These are phyloP conservation scores for Scytalidium sp. DNA, from an alignment of 2,329 filamentous ascomycete genomes.

Conservation along the genomic window DNA sequence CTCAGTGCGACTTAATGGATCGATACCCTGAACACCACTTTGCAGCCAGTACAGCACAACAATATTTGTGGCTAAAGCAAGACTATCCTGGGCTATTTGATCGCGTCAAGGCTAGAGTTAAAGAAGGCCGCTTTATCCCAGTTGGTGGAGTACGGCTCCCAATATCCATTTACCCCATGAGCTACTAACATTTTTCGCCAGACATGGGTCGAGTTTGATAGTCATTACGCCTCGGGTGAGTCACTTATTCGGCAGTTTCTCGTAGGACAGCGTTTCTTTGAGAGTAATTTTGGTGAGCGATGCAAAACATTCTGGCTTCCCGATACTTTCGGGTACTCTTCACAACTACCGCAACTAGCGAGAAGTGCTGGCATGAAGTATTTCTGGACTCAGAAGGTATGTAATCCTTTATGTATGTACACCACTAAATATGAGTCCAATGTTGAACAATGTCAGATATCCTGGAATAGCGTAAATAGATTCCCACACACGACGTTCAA, in stretches of 20 bases:
- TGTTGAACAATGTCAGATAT: too few species aligned
- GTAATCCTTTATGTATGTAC: too few species aligned
- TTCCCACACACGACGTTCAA: constrained; percentile 72
- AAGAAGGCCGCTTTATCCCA: constrained; percentile 63
- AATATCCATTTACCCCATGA: too few species aligned
- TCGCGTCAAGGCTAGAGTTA: constrained; percentile 63
- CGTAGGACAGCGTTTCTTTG: constrained; percentile 66
- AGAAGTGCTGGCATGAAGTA: constrained; percentile 64
- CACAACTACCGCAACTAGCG: constrained; percentile 64
- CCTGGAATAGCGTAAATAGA: constrained; percentile 73
- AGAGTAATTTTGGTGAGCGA: constrained; percentile 62
- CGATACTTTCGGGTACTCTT: constrained; percentile 68
- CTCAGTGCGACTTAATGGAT: constrained; percentile 66
- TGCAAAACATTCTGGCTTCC: constrained; percentile 67
- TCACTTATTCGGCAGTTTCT: constrained; percentile 65
- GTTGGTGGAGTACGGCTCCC: too few species aligned
- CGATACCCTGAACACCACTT: constrained; percentile 66
- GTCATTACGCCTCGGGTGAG: constrained; percentile 66
- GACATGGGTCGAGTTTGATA: constrained; percentile 70
- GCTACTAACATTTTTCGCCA: too few species aligned
- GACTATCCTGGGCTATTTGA: constrained; percentile 63
- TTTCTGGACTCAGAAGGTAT: constrained; percentile 69
- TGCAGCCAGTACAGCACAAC: constrained; percentile 63
- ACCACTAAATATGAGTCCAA: too few species aligned
- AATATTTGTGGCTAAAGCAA: constrained; percentile 64